Base-by-base conservation (phyloP, 1,284 basidiomycete genomes). In the Fomitopsis betulina region DNA sequence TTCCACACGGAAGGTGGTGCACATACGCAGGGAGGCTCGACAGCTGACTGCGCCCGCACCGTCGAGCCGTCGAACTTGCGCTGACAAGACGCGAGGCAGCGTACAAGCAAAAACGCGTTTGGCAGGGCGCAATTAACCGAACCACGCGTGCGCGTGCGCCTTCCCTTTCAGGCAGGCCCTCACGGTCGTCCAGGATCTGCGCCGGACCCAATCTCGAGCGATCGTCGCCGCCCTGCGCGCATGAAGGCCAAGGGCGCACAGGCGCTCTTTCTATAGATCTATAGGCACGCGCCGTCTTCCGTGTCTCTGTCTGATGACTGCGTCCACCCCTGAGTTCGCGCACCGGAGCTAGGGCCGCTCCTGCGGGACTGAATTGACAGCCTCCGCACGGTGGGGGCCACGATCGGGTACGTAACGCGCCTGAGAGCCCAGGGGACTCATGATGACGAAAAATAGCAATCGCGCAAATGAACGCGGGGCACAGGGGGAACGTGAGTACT, bases 401-500 rank as follows among this genome's bases (percentile, higher is more conserved):
- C 45, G 45, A 30, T 47, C 45, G 45, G 25, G 25, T 27, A 47
- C 45, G 45, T 47, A 47, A 30, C 25, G 45, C 45, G 25, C 45
- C 25, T 21, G 13, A n/a, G 45, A 30, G 21, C 25, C 45, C 3
- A 25, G 23, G 25, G 23, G 0, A 30, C 9, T 13, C 45, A 27
- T 27, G 30, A 9, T 13, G 25, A 42, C 21, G 12, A 30, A 30
- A n/a, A 1, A 21, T 5, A 15, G 25, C 45, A 27, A 47, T 27
- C 13, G 25, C 25, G 25, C 45, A 27, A 27, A 19, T 21, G 42
- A 43, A 30, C 27, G 27, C 27, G 27, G 27, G 8, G 27, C 27
- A 43, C 25, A 25, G 42, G 9, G 40, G 21, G 25, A 12, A 47
- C 25, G 17, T 15, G 39, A 50, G 32, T 2, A 77, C 87, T 56